Evolutionary conservation across 192 early-diverging fungal species (phyloP), one percentile per base, ranked within the genome.

Genomic region (Coemansia sp.): DNA sequence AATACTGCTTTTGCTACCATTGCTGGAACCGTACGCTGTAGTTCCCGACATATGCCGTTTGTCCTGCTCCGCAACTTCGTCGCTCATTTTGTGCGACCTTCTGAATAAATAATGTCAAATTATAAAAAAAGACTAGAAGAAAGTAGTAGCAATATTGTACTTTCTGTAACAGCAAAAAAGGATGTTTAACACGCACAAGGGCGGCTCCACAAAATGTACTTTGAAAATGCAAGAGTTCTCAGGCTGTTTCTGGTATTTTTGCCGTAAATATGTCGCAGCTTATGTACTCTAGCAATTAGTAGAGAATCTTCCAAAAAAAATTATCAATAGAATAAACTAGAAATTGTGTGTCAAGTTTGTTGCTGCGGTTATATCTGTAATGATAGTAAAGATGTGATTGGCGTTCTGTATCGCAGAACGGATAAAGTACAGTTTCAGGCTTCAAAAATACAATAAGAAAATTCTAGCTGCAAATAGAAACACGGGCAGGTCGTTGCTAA

Each of bases 1-100:
- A 27, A 23, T 53, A 51, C 34, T 63, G 49, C 65, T 59, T 27
- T 54, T 28, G 57, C 56, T 67, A 21, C 54, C 65, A 26, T 59
- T 30, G 26, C 49, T 41, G 25, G 25, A 28, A 14, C 49, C 49
- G 32, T 59, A 44, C 34, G 51, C 51, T 5, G 57, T 54, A 19
- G 32, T 54, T 22, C 28, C 65, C 1, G 65, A 47, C 31, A 67
- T 60, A 57, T 58, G 49, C n/a, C 49, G 65, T 32, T 49, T 51
- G 50, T 58, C 38, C 38, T 44, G 38, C 38, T 44, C 38, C 16
- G 8, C 12, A 3, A 2, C 12, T 0, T 44, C 14, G 38, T 16
- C 14, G 1, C 14, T 14, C 25, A 54, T 54, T 24, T 54, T 24
- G 26, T 22, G 24, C 7, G 26, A 10, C 23, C n/a, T 23, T 54